These are phyloP conservation scores for Aspergillus uvarum DNA, from an alignment of 2,329 filamentous ascomycete genomes.

Conservation along the genomic window DNA sequence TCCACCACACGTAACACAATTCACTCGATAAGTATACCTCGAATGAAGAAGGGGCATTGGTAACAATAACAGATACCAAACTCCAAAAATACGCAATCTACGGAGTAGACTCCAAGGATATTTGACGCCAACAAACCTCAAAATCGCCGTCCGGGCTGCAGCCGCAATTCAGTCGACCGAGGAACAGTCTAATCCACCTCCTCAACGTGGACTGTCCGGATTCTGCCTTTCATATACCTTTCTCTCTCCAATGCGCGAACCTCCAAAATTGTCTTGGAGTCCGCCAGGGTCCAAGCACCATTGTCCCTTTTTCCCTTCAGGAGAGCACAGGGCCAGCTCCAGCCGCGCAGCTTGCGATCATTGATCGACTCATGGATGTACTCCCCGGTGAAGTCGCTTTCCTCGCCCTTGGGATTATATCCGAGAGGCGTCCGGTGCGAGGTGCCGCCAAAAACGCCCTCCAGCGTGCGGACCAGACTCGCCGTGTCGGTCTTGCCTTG, in stretches of 20 bases:
- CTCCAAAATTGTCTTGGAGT: not conserved
- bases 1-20: too few species aligned
- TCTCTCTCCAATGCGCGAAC: not conserved
- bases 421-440: constrained; percentile 16
- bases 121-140: not conserved
- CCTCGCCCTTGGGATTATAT: constrained; percentile 10
- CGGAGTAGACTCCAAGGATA: too few species aligned
- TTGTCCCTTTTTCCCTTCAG: not conserved
- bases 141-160: not conserved
- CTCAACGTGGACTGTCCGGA: constrained; percentile 12
- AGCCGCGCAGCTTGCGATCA: constrained; percentile 3
- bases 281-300: not conserved
- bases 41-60: too few species aligned
- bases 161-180: not conserved
- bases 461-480: constrained; percentile 11
- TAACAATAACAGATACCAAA: too few species aligned
- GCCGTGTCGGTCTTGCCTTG: constrained; percentile 10
- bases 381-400: constrained; percentile 11
- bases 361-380: constrained; percentile 16
- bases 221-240: constrained; percentile 13
- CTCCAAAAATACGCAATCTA: too few species aligned
- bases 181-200: constrained; percentile 2
- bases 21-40: too few species aligned
- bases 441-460: constrained; percentile 11
- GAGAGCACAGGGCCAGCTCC: constrained; percentile 1